Percentiles rank a stretch among this genome's conserved stretches.
Evolutionary conservation across 345 rosid species (phyloP).

Genomic region (Salix caprea): DNA sequence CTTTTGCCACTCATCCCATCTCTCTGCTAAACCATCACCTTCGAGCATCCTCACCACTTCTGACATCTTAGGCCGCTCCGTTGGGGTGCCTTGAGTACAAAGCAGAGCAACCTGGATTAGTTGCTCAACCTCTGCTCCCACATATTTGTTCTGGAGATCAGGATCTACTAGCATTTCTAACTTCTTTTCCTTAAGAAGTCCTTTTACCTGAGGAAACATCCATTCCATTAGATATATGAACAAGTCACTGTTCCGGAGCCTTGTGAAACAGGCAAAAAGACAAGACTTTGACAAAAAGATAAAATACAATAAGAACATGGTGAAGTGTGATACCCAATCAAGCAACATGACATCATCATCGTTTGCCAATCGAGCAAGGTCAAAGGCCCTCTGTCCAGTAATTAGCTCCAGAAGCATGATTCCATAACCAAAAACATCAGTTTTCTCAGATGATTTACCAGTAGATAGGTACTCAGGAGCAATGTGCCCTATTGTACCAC

Average conservation of each 20-base stretch:
- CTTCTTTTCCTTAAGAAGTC: conserved; percentile 87
- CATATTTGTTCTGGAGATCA: conserved; percentile 69
- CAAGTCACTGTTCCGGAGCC: too few relatives aligned
- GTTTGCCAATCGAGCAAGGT: conserved; percentile 94
- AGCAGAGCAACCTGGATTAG: conserved; percentile 89
- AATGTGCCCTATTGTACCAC: conserved; percentile 94
- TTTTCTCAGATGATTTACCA: conserved; percentile 95
- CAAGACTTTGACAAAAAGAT: background rate
- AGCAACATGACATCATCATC: conserved; percentile 97
- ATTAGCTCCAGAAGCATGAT: conserved; percentile 93
- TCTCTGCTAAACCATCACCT: conserved; percentile 88
- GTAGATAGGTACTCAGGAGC: conserved; percentile 97
- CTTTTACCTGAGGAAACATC: conserved; percentile 63
- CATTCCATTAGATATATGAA: background rate
- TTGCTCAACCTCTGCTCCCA: conserved; percentile 78
- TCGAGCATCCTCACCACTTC: conserved; percentile 95
- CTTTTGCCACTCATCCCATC: conserved; percentile 98
- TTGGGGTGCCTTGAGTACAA: conserved; percentile 89
- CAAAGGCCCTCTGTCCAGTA: conserved; percentile 95
- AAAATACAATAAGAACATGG: background rate
- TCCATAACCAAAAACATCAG: conserved; percentile 94
- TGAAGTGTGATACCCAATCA: conserved; percentile 65
- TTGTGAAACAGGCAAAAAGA: background rate
- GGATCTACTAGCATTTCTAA: conserved; percentile 94
- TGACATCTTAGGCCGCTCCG: conserved; percentile 94